Evolutionary conservation across 2,329 filamentous ascomycete genomes (phyloP).

Genomic region (Colletotrichum gigasporum): DNA sequence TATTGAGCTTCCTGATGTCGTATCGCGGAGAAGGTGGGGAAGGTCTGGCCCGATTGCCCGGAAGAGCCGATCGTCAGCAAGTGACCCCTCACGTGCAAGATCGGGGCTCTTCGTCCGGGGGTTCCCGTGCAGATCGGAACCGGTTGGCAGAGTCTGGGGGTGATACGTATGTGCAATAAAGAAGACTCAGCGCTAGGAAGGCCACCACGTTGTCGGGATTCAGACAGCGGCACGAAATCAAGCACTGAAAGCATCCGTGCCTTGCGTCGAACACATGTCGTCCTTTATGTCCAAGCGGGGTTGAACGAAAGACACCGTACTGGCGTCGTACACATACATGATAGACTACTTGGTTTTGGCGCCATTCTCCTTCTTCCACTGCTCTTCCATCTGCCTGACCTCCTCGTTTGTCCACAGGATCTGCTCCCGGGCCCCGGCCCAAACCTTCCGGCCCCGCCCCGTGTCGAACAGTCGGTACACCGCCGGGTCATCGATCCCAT

Average conservation of each 20-base stretch:
- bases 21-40: slow-evolving; percentile 21
- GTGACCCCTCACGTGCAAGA: neutral
- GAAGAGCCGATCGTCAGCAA: neutral
- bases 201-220: too few species aligned
- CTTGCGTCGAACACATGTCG: too few species aligned
- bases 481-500: slow-evolving; percentile 49
- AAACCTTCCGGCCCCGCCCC: slow-evolving; percentile 47
- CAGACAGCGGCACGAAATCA: too few species aligned
- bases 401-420: slow-evolving; percentile 41
- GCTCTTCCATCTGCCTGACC: slow-evolving; percentile 28
- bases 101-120: too few species aligned
- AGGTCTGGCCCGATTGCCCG: neutral
- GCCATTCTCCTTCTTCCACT: slow-evolving; percentile 7
- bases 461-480: slow-evolving; percentile 53
- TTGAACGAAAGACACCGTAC: too few species aligned
- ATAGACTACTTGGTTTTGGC: neutral
- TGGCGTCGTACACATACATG: too few species aligned
- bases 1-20: slow-evolving; percentile 17
- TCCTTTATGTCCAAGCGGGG: too few species aligned
- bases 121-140: too few species aligned
- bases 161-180: too few species aligned
- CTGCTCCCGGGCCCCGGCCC: slow-evolving; percentile 46
- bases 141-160: too few species aligned
- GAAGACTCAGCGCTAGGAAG: too few species aligned
- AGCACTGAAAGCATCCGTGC: too few species aligned